Conservation (phyloP, 2,329 filamentous ascomycete species). For the Lasiodiplodia sp. region DNA sequence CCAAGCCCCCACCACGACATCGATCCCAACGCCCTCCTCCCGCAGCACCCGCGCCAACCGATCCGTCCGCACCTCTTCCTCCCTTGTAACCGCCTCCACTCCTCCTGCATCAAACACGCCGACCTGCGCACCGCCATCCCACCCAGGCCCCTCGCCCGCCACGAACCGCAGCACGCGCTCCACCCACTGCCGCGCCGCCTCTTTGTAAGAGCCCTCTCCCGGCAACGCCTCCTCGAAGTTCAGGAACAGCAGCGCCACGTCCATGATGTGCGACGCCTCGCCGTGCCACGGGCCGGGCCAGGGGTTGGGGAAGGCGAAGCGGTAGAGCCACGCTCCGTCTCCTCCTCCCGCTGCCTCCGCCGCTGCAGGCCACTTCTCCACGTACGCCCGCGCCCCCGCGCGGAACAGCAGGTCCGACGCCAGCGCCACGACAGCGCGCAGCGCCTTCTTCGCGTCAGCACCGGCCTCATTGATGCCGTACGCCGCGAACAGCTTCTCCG, state of each 20-base stretch:
- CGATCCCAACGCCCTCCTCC: conserved; percentile 18
- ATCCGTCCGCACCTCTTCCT: conserved; percentile 14
- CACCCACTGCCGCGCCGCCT: conserved; percentile 37
- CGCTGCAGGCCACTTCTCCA: conserved; percentile 56
- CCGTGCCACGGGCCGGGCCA: conserved; percentile 46
- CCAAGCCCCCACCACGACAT: conserved; percentile 21
- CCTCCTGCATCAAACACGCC: not conserved
- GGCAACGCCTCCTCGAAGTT: conserved; percentile 42
- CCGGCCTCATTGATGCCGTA: conserved; percentile 49
- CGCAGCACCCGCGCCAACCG: not conserved
- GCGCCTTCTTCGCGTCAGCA: conserved; percentile 45
- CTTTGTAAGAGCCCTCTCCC: conserved; percentile 34
- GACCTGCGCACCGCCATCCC: conserved; percentile 13
- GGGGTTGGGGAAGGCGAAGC: conserved; percentile 45
- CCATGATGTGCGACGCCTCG: conserved; percentile 44
- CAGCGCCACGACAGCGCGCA: not conserved
- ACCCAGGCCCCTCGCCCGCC: conserved; percentile 40
- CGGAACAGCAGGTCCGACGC: conserved; percentile 39
- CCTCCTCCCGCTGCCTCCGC: conserved; percentile 36
- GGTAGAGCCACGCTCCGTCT: conserved; percentile 34
- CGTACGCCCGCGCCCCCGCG: conserved; percentile 54
- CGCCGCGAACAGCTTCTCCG: conserved; percentile 41
- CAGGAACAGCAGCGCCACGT: conserved; percentile 44
- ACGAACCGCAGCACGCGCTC: conserved; percentile 45
- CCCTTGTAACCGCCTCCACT: not conserved